Conservation (phyloP, 73 alveolate genomes). For the Paramecium primaurelia region DNA sequence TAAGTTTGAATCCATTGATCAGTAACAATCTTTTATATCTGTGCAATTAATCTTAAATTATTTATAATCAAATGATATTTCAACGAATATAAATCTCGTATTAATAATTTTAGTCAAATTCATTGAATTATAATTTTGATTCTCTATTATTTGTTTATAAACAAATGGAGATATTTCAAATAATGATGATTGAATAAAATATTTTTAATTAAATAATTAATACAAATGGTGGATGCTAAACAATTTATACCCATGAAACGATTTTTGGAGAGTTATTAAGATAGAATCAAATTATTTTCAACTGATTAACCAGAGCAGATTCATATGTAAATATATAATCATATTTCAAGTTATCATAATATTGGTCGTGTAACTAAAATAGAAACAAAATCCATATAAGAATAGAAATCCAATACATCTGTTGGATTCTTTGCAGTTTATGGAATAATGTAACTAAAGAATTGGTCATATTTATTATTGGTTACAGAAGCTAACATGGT, state of each 20-base stretch:
- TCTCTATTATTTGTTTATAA: not conserved
- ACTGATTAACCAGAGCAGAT: not conserved
- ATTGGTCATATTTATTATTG: conserved; percentile 29
- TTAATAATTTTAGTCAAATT: not conserved
- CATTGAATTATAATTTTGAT: not conserved
- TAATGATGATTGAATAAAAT: not conserved
- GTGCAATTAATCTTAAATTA: not conserved
- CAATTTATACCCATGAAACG: not conserved
- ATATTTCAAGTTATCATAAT: not conserved
- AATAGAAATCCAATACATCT: not conserved
- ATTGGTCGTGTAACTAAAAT: not conserved
- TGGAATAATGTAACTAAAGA: not conserved
- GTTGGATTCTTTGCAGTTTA: conserved; percentile 26
- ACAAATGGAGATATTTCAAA: not conserved
- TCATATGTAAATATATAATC: not conserved
- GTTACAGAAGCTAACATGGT: conserved; percentile 31
- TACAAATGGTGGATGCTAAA: conserved; percentile 21
- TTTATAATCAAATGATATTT: not conserved
- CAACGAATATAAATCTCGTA: not conserved
- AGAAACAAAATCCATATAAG: not conserved
- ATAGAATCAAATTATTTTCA: not conserved
- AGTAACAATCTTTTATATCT: not conserved
- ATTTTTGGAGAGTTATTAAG: not conserved
- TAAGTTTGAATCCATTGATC: not conserved
- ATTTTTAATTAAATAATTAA: not conserved